A percentile compares a stretch with the other conserved stretches of the same genome.
phyloP scores from a whole-genome alignment of 2,329 filamentous ascomycete species.

The Nothophoma quercina region DNA sequence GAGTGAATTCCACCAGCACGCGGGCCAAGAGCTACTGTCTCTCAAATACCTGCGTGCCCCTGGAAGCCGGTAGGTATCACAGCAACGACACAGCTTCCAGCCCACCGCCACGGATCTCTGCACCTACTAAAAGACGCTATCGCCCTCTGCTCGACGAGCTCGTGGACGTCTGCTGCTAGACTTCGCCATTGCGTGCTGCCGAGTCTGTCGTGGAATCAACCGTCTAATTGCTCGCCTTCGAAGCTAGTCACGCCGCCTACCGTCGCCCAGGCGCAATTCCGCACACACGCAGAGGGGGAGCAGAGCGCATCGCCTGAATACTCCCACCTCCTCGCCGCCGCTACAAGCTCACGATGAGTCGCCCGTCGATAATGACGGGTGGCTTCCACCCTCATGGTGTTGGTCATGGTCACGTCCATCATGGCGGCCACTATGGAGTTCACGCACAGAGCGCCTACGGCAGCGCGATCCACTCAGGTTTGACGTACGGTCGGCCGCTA shows the following conservation, averaged over 20 bases:
- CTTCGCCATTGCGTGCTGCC: constrained; percentile 29
- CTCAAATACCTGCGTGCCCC: constrained; percentile 51
- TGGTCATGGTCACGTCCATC: constrained; percentile 13
- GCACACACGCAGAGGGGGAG: constrained; percentile 19
- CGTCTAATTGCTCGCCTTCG: constrained; percentile 38
- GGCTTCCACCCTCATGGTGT: constrained; percentile 31
- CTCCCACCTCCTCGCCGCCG: constrained; percentile 4
- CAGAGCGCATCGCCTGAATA: constrained; percentile 17
- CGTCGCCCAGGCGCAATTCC: constrained; percentile 20
- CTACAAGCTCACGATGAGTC: constrained; percentile 36
- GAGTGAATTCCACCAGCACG: constrained; percentile 41
- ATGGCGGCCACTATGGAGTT: constrained; percentile 32
- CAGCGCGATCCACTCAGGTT: constrained; percentile 32
- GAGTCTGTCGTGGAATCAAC: constrained; percentile 45
- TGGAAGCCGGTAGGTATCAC: constrained; percentile 46
- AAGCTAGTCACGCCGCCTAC: constrained; percentile 35
- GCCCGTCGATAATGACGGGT: constrained; percentile 38
- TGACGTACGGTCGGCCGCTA: constrained; percentile 51
- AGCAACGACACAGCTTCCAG: constrained; percentile 48
- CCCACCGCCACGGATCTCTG: constrained; percentile 43
- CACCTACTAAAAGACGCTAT: constrained; percentile 48
- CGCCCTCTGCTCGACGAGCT: constrained; percentile 43
- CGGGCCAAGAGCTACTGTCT: constrained; percentile 45
- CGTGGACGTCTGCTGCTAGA: constrained; percentile 39
- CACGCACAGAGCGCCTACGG: constrained; percentile 36